phyloP scores from a whole-genome alignment of 192 early-diverging fungal species.

The Coemansia reversa region DNA sequence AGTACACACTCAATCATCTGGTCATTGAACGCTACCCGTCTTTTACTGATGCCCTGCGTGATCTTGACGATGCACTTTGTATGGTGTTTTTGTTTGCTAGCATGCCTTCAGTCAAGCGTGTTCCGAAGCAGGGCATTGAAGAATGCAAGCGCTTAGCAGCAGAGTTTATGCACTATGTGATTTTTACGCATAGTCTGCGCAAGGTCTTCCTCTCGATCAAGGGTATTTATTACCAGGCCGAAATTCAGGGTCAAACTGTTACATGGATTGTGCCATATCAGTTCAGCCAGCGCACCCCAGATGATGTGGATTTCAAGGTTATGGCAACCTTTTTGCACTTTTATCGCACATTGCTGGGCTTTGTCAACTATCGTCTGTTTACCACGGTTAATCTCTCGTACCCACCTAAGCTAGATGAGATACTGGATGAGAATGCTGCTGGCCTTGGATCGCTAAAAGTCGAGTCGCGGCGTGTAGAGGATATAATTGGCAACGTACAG shows the following conservation, averaged over 20 bases:
- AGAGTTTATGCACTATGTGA: slow-evolving; percentile 93
- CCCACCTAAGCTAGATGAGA: slow-evolving; percentile 77
- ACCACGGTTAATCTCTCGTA: slow-evolving; percentile 85
- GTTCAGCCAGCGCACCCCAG: slow-evolving; percentile 85
- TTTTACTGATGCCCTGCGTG: slow-evolving; percentile 89
- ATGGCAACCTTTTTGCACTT: slow-evolving; percentile 98
- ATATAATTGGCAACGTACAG: slow-evolving; percentile 37
- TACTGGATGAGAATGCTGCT: slow-evolving; percentile 44
- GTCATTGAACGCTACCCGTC: slow-evolving; percentile 95
- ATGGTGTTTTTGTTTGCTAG: slow-evolving; percentile 93
- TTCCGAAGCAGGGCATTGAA: slow-evolving; percentile 61
- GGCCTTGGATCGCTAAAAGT: slow-evolving; percentile 46
- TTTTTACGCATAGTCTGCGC: slow-evolving; percentile 73
- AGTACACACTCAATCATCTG: slow-evolving; percentile 89
- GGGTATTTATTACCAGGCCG: slow-evolving; percentile 99
- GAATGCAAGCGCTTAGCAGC: slow-evolving; percentile 80
- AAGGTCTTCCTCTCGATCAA: slow-evolving; percentile 97
- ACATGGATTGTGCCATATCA: slow-evolving; percentile 97
- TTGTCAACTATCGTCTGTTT: slow-evolving; percentile 94
- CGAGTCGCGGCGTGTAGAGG: slow-evolving; percentile 40
- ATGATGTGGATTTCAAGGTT: slow-evolving; percentile 94
- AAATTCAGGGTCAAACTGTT: slow-evolving; percentile 89
- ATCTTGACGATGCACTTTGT: slow-evolving; percentile 97
- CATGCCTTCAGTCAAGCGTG: slow-evolving; percentile 71
- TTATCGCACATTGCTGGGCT: slow-evolving; percentile 87